Evolutionary conservation across 805 yeast species (phyloP).

Genomic region (Candida nitratophila): DNA sequence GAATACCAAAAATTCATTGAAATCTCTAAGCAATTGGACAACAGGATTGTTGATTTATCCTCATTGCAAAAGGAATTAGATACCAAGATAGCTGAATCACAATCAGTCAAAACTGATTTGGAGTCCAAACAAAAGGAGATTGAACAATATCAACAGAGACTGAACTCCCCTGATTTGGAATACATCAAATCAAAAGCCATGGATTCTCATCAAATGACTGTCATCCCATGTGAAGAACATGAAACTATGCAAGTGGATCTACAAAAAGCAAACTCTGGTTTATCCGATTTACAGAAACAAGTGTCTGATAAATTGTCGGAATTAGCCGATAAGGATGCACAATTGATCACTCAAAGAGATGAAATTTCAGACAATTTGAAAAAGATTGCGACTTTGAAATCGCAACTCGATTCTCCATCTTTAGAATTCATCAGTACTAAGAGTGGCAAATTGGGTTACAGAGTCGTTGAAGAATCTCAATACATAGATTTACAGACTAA

Average conservation of each 20-base stretch:
- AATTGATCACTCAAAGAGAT: not conserved
- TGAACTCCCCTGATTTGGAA: not conserved
- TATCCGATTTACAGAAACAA: not conserved
- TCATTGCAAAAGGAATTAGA: not conserved
- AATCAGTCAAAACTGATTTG: not conserved
- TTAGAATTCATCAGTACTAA: conserved; percentile 20
- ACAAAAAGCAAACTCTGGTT: too few relatives aligned
- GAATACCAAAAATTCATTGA: not conserved
- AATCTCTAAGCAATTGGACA: conserved; percentile 6
- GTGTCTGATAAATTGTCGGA: not conserved
- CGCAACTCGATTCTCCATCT: conserved; percentile 23
- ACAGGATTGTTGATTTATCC: not conserved
- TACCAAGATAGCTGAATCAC: not conserved
- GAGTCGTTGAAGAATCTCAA: not conserved
- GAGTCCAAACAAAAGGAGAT: not conserved
- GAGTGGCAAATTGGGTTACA: conserved; percentile 11
- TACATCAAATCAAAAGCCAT: not conserved
- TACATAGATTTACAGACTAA: not conserved
- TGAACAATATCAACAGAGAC: not conserved
- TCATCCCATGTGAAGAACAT: conserved; percentile 6
- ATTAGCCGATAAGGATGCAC: not conserved
- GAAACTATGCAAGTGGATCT: not conserved
- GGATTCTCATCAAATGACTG: conserved; percentile 5
- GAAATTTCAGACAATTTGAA: conserved; percentile 1
- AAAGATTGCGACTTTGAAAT: conserved; percentile 7